Evolutionary conservation across 352 stramenopile genomes (phyloP).

Genomic region (Phytophthora boehmeriae): DNA sequence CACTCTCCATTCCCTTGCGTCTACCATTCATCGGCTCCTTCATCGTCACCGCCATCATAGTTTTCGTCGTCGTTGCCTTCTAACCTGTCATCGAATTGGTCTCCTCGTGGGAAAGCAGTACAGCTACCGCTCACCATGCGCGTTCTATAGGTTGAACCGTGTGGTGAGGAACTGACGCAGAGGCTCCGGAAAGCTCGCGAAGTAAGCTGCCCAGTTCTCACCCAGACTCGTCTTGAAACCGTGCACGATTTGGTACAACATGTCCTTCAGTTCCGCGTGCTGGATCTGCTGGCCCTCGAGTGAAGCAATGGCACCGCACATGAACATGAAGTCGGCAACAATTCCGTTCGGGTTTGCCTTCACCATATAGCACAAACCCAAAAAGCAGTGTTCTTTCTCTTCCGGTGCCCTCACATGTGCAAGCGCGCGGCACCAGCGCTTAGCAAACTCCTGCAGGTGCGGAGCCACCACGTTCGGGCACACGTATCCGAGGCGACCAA

Average conservation of each 20-base stretch:
- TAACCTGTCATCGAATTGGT: constrained; percentile 10
- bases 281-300: constrained; percentile 82
- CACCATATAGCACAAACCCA: constrained; percentile 91
- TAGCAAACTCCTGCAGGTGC: constrained; percentile 86
- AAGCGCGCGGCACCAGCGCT: constrained; percentile 88
- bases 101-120: constrained; percentile 19
- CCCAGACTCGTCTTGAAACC: constrained; percentile 89
- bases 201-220: constrained; percentile 88
- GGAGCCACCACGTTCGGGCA: constrained; percentile 84
- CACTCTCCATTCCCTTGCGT: constrained; percentile 26
- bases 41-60: constrained; percentile 25
- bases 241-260: constrained; percentile 89
- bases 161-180: constrained; percentile 81
- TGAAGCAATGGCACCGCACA: constrained; percentile 88
- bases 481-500: constrained; percentile 87
- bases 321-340: constrained; percentile 90
- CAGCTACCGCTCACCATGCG: constrained; percentile 9
- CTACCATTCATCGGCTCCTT: constrained; percentile 25
- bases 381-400: constrained; percentile 92
- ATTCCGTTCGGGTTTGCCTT: constrained; percentile 91
- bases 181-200: constrained; percentile 81
- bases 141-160: constrained; percentile 81
- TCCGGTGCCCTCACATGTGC: constrained; percentile 81
- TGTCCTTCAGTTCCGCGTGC: constrained; percentile 81
- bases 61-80: constrained; percentile 14